phyloP scores from a whole-genome alignment of 2,329 filamentous ascomycete species.

The Trichoderma simmonsii region DNA sequence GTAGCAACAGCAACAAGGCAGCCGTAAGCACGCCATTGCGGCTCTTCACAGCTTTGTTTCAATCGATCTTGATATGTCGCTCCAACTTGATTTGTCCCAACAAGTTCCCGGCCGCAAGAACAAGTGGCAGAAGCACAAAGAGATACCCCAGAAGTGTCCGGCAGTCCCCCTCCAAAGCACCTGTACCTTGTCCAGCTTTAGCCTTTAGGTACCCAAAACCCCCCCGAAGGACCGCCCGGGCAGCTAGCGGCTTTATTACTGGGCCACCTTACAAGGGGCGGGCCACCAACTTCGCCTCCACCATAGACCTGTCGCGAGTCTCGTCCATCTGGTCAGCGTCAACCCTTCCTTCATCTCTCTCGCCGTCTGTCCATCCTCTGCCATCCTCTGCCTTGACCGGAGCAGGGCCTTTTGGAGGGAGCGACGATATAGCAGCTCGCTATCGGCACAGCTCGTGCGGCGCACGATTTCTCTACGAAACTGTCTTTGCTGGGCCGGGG shows the following conservation, averaged over 20 bases:
- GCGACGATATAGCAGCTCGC: neutral
- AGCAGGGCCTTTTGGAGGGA: neutral
- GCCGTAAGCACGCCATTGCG: neutral
- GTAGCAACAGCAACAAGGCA: neutral
- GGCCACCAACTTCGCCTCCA: conserved; percentile 8
- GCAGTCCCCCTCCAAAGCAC: neutral
- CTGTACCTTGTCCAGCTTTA: neutral
- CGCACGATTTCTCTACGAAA: neutral
- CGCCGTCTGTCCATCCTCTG: neutral
- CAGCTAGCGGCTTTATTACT: conserved; percentile 16
- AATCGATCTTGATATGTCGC: neutral
- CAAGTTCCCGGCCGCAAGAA: neutral
- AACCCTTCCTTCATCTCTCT: neutral
- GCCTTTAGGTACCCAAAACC: neutral
- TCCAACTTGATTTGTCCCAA: neutral
- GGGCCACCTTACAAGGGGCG: neutral
- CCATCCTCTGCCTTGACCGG: neutral
- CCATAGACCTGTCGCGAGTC: conserved; percentile 16
- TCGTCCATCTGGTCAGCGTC: conserved; percentile 14
- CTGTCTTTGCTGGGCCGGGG: conserved; percentile 1
- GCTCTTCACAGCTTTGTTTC: neutral
- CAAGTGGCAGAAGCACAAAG: neutral
- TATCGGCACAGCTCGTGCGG: conserved; percentile 3
- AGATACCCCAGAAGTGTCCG: neutral
- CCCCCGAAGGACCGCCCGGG: neutral